Evolutionary conservation across 805 yeast genomes (phyloP), one percentile per base, ranked within the genome.

Genomic region (Candida caryicola): DNA sequence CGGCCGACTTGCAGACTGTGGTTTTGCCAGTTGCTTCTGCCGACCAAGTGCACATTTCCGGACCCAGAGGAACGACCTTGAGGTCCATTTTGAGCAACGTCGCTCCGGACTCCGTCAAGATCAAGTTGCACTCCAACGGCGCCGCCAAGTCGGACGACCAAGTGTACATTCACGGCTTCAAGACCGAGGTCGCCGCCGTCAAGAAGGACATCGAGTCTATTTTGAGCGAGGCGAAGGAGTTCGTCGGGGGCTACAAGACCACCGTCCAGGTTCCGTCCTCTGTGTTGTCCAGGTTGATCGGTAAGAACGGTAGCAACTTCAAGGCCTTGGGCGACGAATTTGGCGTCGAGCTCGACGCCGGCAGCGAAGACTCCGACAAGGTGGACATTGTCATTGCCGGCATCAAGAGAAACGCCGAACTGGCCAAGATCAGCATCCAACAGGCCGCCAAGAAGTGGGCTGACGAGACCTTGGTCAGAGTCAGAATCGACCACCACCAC

Each of bases 221-320:
- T 9, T 64, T 85, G 41, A 76, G 73, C 38, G 83, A 81, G 41
- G 74, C 77, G 29, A 65, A 70, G 46, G 76, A 76, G 49, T 66
- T 67, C 51, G 74, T 69, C 41, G 72, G 71, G 29, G 66, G 71
- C 31, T 71, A 71, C 61, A 51, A 55, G 40, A 57, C 74, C 13
- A 64, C 76, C 14, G 62, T 82, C 37, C 71, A 69, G 21, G 80
- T 88, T 56, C 95, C 96, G 45, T 62, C 79, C 2, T 65, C 71
- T 36, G 76, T 79, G 33, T 67, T 91, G 43, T 75, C 93, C 19
- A 81, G 93, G 63, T 71, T 95, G 37, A 88, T 93, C 60, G 99
- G 99, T 49, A 85, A 83, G 57, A 85, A 79, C 44, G 99, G 99
- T 39, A 66, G 86, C 30, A 79, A 80, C 55, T 65, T 93, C 55